Evolutionary conservation across 805 yeast species (phyloP).

Genomic region (Starmera amethionina): DNA sequence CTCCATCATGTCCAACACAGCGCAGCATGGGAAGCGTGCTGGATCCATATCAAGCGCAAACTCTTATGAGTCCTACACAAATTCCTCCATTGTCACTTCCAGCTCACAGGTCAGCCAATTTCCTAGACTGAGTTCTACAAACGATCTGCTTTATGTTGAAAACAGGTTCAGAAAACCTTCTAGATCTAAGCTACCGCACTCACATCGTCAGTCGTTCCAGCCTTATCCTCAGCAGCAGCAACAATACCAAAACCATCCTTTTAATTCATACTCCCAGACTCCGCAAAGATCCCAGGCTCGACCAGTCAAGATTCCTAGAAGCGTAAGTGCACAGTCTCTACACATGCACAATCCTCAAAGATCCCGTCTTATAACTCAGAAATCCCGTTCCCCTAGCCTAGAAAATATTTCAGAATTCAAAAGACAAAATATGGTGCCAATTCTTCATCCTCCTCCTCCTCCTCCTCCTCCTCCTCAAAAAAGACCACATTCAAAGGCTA

Average conservation of each 20-base stretch:
- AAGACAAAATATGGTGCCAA: too few relatives aligned
- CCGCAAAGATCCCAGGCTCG: too few relatives aligned
- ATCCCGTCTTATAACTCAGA: too few relatives aligned
- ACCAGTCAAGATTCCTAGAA: not conserved
- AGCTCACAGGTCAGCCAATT: not conserved
- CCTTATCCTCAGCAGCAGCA: not conserved
- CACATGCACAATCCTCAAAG: too few relatives aligned
- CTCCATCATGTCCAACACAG: too few relatives aligned
- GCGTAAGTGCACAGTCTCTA: not conserved
- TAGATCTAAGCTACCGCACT: conserved; percentile 2
- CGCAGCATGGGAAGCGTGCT: conserved; percentile 1
- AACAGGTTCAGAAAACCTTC: conserved; percentile 10
- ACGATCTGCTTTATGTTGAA: conserved; percentile 12
- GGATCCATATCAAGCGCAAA: conserved; percentile 14
- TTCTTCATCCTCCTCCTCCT: not conserved
- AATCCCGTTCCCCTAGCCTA: not conserved
- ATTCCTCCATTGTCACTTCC: conserved; percentile 2
- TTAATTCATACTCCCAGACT: not conserved
- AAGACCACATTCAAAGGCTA: not conserved
- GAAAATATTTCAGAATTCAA: not conserved
- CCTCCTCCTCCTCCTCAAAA: not conserved
- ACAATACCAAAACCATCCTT: not conserved
- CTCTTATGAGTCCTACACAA: conserved; percentile 7
- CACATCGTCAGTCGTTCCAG: not conserved
- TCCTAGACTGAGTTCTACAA: conserved; percentile 16